phyloP scores from a whole-genome alignment of 306 rosid genomes.

The Lathyrus aphaca region DNA sequence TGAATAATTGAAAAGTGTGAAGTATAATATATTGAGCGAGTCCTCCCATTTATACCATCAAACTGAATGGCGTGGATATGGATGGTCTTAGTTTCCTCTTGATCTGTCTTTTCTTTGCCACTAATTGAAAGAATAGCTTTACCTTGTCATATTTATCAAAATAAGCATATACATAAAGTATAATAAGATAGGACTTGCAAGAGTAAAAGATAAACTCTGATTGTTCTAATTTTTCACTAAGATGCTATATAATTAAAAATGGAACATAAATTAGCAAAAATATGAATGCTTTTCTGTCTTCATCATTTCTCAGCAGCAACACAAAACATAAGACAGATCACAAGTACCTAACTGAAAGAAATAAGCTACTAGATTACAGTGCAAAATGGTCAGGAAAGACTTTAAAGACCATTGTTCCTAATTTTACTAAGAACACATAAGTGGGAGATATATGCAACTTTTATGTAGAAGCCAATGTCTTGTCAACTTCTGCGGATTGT shows the following conservation, averaged over 20 bases:
- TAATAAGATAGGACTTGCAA: background rate
- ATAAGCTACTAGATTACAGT: slow-evolving; percentile 13
- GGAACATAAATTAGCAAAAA: background rate
- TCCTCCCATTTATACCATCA: no score
- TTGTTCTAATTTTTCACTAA: background rate
- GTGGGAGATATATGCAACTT: slow-evolving; percentile 13
- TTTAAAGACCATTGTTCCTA: slow-evolving; percentile 4
- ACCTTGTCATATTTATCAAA: background rate
- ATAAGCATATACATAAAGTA: background rate
- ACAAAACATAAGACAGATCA: background rate
- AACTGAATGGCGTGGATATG: no score
- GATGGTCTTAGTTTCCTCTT: no score
- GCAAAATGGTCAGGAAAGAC: slow-evolving; percentile 3
- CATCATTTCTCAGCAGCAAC: slow-evolving; percentile 7
- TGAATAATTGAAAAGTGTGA: no score
- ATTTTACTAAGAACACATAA: background rate
- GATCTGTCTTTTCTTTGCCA: no score
- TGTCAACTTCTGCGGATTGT: slow-evolving; percentile 24
- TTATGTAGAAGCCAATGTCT: slow-evolving; percentile 33
- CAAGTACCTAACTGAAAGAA: background rate
- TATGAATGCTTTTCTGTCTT: background rate
- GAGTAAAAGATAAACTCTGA: background rate
- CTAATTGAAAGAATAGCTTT: no score
- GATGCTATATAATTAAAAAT: slow-evolving; percentile 2
- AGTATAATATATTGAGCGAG: no score